Percentiles rank a stretch among this genome's conserved stretches.
phyloP scores from a whole-genome alignment of 805 yeast genomes.

The Candida gorgasii region DNA sequence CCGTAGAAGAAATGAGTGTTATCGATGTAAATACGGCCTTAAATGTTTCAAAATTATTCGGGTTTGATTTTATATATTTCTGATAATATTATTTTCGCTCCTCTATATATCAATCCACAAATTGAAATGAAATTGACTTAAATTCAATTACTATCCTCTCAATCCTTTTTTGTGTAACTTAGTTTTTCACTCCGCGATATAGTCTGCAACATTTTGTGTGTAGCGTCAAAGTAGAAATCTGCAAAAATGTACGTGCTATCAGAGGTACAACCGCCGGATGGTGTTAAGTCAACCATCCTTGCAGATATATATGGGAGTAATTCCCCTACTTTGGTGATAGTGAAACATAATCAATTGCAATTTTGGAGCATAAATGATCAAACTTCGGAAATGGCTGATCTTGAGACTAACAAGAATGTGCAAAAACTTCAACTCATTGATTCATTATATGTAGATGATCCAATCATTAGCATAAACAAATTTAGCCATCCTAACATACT shows the following conservation, averaged over 20 bases:
- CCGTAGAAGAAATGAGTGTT: too few species aligned
- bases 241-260: conserved; percentile 21
- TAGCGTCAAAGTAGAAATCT: too few species aligned
- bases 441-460: conserved; percentile 16
- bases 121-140: too few species aligned
- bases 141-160: too few species aligned
- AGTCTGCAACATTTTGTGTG: background rate
- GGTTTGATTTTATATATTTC: too few species aligned
- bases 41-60: too few species aligned
- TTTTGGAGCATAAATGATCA: conserved; percentile 10
- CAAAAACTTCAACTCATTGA: conserved; percentile 14
- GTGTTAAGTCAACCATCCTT: conserved; percentile 16
- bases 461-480: conserved; percentile 14
- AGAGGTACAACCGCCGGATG: conserved; percentile 19
- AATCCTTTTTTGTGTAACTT: conserved; percentile 1
- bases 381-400: too few species aligned
- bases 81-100: too few species aligned
- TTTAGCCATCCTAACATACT: conserved; percentile 12
- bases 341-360: conserved; percentile 17
- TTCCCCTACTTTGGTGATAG: conserved; percentile 14
- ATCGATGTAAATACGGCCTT: too few species aligned
- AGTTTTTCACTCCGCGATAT: background rate
- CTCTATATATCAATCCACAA: too few species aligned
- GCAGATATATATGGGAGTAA: conserved; percentile 11
- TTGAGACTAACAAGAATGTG: too few species aligned